These are phyloP conservation scores for Bolboschoenoplectus hybrid DNA, from an alignment of 202 grass and related monocot species.

Conservation along the genomic window DNA sequence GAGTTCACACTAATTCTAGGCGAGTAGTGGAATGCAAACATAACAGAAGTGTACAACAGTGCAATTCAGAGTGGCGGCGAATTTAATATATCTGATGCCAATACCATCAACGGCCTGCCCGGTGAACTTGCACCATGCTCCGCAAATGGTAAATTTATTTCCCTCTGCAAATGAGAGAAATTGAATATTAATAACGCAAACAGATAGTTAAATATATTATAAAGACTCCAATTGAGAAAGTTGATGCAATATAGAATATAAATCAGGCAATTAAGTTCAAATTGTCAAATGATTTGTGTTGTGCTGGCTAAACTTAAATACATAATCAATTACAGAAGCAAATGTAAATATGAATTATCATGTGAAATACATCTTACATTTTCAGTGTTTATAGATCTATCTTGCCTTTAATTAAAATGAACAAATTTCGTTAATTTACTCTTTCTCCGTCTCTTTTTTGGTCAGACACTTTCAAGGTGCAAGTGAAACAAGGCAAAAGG, in stretches of 20 bases:
- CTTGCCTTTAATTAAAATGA: background rate
- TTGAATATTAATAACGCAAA: background rate
- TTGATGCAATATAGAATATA: background rate
- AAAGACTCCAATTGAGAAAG: background rate
- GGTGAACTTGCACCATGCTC: slow-evolving; percentile 66
- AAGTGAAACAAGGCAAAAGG: slow-evolving; percentile 54
- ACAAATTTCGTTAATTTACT: background rate
- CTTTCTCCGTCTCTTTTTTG: background rate
- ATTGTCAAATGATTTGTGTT: background rate
- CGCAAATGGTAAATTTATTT: slow-evolving; percentile 25
- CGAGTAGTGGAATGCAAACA: slow-evolving; percentile 65
- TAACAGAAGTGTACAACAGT: slow-evolving; percentile 35
- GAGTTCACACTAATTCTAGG: slow-evolving; percentile 64
- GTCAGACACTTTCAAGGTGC: slow-evolving; percentile 40
- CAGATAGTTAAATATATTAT: background rate
- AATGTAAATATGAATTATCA: background rate
- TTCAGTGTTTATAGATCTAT: background rate
- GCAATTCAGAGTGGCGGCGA: slow-evolving; percentile 39
- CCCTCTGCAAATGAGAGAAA: too few relatives aligned
- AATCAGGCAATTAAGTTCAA: background rate
- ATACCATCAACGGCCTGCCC: slow-evolving; percentile 79
- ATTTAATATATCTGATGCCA: slow-evolving; percentile 46
- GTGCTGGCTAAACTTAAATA: background rate
- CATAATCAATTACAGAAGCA: background rate
- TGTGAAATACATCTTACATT: background rate